These are phyloP conservation scores for Gardenia jasminoides DNA, from an alignment of 257 asterid species.

Conservation along the genomic window DNA sequence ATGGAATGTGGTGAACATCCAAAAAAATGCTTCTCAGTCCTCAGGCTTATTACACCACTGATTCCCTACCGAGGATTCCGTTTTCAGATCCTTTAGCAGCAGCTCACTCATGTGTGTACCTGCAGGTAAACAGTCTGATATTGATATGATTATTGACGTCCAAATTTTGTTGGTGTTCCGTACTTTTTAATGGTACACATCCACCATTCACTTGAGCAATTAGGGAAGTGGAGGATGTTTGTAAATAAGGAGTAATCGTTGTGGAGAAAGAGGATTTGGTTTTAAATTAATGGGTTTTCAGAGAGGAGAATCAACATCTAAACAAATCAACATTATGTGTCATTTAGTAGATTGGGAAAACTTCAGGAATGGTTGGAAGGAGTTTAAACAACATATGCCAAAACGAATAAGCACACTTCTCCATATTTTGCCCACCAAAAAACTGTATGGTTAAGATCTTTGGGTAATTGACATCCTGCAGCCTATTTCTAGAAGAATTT, in stretches of 20 bases:
- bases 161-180: neutral
- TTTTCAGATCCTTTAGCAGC: neutral
- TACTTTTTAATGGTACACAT: neutral
- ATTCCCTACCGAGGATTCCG: neutral
- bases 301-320: neutral
- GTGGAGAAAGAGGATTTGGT: neutral
- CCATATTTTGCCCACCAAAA: neutral
- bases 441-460: neutral
- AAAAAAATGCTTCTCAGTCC: neutral
- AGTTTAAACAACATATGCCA: neutral
- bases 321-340: neutral
- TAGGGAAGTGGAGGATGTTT: neutral
- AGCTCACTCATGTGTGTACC: neutral
- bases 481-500: too few species aligned
- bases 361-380: neutral
- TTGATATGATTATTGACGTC: neutral
- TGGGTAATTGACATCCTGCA: neutral
- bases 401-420: neutral
- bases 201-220: neutral
- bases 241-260: neutral
- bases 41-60: neutral
- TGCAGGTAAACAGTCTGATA: neutral
- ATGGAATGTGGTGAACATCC: neutral
- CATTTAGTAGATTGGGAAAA: neutral
- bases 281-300: neutral